Conservation (phyloP, 768 basidiomycete genomes). For the Clavulina sp. region DNA sequence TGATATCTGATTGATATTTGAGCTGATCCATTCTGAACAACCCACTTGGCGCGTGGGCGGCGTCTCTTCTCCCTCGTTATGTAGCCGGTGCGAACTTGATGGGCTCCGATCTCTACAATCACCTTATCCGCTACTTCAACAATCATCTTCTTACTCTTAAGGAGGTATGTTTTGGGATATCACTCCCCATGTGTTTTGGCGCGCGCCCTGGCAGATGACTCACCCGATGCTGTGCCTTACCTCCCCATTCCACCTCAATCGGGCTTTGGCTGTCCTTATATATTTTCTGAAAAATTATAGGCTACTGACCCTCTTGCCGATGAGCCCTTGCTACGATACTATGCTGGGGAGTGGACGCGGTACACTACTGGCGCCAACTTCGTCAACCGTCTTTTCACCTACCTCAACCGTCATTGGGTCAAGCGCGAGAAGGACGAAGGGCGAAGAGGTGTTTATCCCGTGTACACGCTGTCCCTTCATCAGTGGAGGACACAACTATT, state of each 20-base stretch:
- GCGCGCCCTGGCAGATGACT: neutral
- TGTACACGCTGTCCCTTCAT: slow-evolving; percentile 95
- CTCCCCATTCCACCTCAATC: too few relatives aligned
- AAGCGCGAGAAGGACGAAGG: slow-evolving; percentile 97
- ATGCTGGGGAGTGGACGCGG: slow-evolving; percentile 84
- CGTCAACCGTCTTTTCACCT: slow-evolving; percentile 93
- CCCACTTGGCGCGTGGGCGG: too few relatives aligned
- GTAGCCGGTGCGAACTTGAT: slow-evolving; percentile 84
- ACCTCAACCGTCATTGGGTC: slow-evolving; percentile 98
- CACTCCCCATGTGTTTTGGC: neutral
- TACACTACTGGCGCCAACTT: slow-evolving; percentile 97
- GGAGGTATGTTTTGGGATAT: slow-evolving; percentile 28
- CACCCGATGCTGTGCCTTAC: too few relatives aligned
- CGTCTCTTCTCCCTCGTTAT: slow-evolving; percentile 6
- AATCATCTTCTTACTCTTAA: slow-evolving; percentile 52
- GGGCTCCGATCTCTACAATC: slow-evolving; percentile 94
- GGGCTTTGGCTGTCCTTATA: slow-evolving; percentile 15
- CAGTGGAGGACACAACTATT: slow-evolving; percentile 94
- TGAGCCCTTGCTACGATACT: slow-evolving; percentile 76
- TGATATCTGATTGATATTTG: slow-evolving; percentile 11
- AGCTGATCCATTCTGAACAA: slow-evolving; percentile 13
- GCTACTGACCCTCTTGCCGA: slow-evolving; percentile 65
- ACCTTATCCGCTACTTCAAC: slow-evolving; percentile 81
- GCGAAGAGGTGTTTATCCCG: slow-evolving; percentile 80
- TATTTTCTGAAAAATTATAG: slow-evolving; percentile 35